Evolutionary conservation across 192 early-diverging fungal species (phyloP).

Genomic region (Entomortierella lignicola): DNA sequence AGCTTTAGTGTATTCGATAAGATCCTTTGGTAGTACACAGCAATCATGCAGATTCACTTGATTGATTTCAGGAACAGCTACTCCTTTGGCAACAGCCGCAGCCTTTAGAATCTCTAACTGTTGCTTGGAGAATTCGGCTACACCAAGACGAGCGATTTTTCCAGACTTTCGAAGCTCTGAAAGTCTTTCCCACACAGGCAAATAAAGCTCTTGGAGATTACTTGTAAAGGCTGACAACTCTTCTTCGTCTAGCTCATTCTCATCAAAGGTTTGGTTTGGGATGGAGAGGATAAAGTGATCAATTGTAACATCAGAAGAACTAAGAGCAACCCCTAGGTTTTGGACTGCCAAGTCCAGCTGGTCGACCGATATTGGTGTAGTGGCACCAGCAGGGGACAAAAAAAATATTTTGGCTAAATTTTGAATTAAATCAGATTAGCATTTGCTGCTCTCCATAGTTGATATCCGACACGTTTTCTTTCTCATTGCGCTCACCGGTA

Average conservation of each 20-base stretch:
- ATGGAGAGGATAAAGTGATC: constrained; percentile 29
- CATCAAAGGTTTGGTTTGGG: constrained; percentile 36
- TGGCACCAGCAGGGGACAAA: constrained; percentile 9
- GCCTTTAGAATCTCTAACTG: constrained; percentile 44
- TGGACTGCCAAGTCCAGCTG: constrained; percentile 15
- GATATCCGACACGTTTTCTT: not conserved
- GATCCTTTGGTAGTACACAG: constrained; percentile 56
- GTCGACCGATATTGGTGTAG: constrained; percentile 19
- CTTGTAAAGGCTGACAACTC: constrained; percentile 18
- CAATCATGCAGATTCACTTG: constrained; percentile 60
- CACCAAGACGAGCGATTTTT: constrained; percentile 54
- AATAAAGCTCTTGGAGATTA: constrained; percentile 7
- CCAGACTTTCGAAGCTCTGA: constrained; percentile 44
- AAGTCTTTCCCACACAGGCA: constrained; percentile 31
- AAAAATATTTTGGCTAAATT: constrained; percentile 44
- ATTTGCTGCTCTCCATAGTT: not conserved
- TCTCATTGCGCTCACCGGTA: constrained; percentile 26
- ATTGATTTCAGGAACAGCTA: constrained; percentile 52
- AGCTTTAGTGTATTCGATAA: constrained; percentile 56
- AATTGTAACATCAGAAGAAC: not conserved
- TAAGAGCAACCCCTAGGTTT: constrained; percentile 4
- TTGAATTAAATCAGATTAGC: not conserved
- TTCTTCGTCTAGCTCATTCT: constrained; percentile 43
- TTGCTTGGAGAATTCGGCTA: constrained; percentile 55
- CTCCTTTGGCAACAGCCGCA: constrained; percentile 11